Conservation (phyloP, 2,329 filamentous ascomycete genomes). For the Colletotrichum chrysophilum region DNA sequence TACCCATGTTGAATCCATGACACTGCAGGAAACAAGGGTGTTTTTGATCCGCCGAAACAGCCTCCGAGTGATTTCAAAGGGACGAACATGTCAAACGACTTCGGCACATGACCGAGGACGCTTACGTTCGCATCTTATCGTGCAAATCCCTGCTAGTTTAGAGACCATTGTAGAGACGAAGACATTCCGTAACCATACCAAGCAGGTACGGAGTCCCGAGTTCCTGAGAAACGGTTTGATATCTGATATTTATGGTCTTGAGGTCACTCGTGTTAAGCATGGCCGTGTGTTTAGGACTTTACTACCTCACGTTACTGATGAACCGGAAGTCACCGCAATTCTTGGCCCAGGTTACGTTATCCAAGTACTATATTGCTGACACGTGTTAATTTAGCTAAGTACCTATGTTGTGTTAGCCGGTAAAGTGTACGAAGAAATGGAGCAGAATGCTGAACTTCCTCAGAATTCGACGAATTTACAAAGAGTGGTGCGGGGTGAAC, state of each 20-base stretch:
- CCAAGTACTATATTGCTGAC: not conserved
- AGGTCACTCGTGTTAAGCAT: not conserved
- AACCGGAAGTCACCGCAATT: not conserved
- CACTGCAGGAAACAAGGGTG: no score
- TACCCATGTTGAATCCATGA: no score
- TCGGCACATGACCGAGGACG: no score
- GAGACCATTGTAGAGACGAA: no score
- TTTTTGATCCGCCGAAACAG: no score
- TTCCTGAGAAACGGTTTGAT: not conserved
- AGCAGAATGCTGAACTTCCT: not conserved
- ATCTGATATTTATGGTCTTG: fast-evolving
- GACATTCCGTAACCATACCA: no score
- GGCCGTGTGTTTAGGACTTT: not conserved
- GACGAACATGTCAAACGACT: no score
- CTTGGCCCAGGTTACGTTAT: not conserved
- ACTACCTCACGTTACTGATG: not conserved
- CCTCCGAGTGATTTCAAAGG: no score
- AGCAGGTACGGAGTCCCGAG: no score
- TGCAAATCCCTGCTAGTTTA: no score
- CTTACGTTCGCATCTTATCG: no score
- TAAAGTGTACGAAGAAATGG: fast-evolving
- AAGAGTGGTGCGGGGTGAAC: not conserved
- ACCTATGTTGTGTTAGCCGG: not conserved
- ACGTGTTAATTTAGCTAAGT: not conserved
- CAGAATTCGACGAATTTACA: fast-evolving